Conservation (phyloP, 805 yeast species). For the Candida xyloterini region DNA sequence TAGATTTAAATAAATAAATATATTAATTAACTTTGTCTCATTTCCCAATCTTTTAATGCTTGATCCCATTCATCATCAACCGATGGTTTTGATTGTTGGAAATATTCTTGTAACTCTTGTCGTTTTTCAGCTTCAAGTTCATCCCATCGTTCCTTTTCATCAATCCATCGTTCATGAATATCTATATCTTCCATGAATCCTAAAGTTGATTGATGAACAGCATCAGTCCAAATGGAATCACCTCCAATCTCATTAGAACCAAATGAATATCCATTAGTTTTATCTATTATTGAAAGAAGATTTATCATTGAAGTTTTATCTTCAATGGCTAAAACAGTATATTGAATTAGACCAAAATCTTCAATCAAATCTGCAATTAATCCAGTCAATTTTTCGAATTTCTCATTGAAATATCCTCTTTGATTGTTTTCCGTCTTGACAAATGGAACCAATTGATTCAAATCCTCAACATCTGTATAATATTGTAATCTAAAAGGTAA, state of each 20-base stretch:
- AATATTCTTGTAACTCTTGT: slow-evolving; percentile 34
- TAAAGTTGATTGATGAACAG: slow-evolving; percentile 66
- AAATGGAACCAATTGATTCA: slow-evolving; percentile 62
- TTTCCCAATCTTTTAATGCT: slow-evolving; percentile 60
- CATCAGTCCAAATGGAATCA: slow-evolving; percentile 97
- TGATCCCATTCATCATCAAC: slow-evolving; percentile 73
- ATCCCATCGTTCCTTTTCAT: slow-evolving; percentile 75
- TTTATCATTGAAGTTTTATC: slow-evolving; percentile 91
- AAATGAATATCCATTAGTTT: slow-evolving; percentile 89
- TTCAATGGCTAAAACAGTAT: slow-evolving; percentile 86
- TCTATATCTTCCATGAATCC: slow-evolving; percentile 59
- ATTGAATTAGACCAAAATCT: slow-evolving; percentile 83
- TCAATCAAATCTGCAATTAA: slow-evolving; percentile 79
- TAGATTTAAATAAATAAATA: not conserved
- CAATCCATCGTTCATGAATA: slow-evolving; percentile 95
- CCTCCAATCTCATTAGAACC: slow-evolving; percentile 95
- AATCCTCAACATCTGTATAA: slow-evolving; percentile 90
- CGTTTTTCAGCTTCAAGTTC: slow-evolving; percentile 50
- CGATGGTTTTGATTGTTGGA: slow-evolving; percentile 39
- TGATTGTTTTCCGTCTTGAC: slow-evolving; percentile 72
- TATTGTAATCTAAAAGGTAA: slow-evolving; percentile 80
- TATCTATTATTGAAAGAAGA: slow-evolving; percentile 73
- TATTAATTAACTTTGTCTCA: slow-evolving; percentile 9
- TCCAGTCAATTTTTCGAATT: slow-evolving; percentile 60
- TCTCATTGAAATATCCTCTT: slow-evolving; percentile 48